Evolutionary conservation across 169 alveolate species (phyloP).

Genomic region (Cryptosporidium viatorum): DNA sequence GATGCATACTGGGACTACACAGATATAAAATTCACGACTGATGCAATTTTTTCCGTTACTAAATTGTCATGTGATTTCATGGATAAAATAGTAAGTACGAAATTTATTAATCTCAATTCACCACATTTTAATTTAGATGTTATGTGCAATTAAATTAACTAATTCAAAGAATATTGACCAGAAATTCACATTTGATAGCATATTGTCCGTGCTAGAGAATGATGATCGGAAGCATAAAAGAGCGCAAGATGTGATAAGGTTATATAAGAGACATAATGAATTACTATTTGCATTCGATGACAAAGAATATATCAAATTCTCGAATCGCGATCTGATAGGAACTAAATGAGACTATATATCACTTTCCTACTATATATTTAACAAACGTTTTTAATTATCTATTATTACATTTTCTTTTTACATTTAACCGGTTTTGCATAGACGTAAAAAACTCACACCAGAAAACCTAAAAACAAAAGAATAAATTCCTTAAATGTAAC

Average conservation of each 20-base stretch:
- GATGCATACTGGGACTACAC: conserved; percentile 53
- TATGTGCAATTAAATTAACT: conserved; percentile 34
- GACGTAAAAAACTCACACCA: conserved; percentile 19
- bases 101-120: neutral
- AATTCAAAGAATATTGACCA: conserved; percentile 16
- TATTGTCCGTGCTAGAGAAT: conserved; percentile 37
- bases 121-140: conserved; percentile 36
- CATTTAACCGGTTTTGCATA: conserved; percentile 32
- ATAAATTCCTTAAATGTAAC: neutral
- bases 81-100: conserved; percentile 60
- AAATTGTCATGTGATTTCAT: conserved; percentile 40
- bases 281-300: conserved; percentile 50
- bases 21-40: conserved; percentile 22
- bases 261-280: conserved; percentile 17
- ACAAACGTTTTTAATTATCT: neutral
- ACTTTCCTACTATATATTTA: neutral
- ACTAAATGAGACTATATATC: neutral
- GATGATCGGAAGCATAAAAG: conserved; percentile 67
- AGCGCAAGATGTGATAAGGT: conserved; percentile 62
- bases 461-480: neutral
- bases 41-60: conserved; percentile 37
- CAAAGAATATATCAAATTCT: neutral
- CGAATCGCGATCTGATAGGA: neutral
- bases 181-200: conserved; percentile 12
- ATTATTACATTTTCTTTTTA: neutral